phyloP scores from a whole-genome alignment of 192 early-diverging fungal species.

The Phlyctochytrium bullatum region DNA sequence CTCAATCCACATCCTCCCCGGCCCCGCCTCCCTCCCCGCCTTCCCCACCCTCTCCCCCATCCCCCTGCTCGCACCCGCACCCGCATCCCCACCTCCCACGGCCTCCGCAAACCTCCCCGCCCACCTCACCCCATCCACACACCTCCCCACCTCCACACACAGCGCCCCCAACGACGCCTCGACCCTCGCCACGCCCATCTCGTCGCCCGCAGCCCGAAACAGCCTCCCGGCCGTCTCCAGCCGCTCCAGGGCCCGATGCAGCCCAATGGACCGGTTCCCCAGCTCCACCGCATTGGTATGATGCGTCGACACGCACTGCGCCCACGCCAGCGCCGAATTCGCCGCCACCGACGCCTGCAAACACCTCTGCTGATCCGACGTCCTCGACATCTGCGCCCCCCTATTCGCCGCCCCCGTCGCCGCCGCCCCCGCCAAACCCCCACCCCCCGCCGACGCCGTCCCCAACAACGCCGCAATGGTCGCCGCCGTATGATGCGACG shows the following conservation, averaged over 20 bases:
- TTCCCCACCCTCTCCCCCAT: neutral
- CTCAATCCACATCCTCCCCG: neutral
- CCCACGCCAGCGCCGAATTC: conserved; percentile 32
- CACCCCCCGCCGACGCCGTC: neutral
- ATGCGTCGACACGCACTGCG: conserved; percentile 29
- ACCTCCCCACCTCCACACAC: conserved; percentile 30
- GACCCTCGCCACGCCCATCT: conserved; percentile 15
- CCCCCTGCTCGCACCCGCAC: neutral
- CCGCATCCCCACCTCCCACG: too few species aligned
- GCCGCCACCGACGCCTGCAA: neutral
- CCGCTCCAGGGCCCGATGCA: conserved; percentile 26
- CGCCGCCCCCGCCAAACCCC: conserved; percentile 4
- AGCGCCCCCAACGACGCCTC: conserved; percentile 29
- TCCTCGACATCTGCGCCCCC: neutral
- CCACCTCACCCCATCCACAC: neutral
- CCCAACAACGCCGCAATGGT: conserved; percentile 16
- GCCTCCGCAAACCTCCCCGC: neutral
- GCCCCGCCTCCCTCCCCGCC: neutral
- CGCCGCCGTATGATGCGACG: conserved; percentile 21
- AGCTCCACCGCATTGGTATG: conserved; percentile 10
- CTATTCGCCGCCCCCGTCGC: conserved; percentile 16
- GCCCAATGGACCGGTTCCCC: conserved; percentile 5
- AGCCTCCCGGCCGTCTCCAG: conserved; percentile 26
- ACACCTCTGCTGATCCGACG: neutral
- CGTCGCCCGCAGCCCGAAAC: conserved; percentile 26